Evolutionary conservation across 2,329 filamentous ascomycete genomes (phyloP).

Genomic region (Penicillium sp.): DNA sequence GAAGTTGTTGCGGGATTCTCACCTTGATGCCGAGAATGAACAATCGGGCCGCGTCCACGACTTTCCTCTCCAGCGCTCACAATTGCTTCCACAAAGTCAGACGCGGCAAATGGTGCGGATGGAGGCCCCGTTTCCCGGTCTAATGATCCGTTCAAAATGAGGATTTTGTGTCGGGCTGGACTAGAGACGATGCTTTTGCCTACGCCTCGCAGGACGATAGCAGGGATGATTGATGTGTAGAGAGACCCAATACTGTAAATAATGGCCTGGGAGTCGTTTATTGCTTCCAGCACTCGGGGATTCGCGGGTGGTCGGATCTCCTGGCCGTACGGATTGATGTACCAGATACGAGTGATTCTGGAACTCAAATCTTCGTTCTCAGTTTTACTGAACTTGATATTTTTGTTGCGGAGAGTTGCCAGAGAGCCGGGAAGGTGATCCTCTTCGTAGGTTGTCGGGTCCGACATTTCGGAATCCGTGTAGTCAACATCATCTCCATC

Average conservation of each 20-base stretch:
- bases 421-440: slow-evolving; percentile 62
- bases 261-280: slow-evolving; percentile 64
- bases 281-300: slow-evolving; percentile 69
- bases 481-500: slow-evolving; percentile 35
- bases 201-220: slow-evolving; percentile 72
- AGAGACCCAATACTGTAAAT: slow-evolving; percentile 93
- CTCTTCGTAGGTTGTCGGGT: slow-evolving; percentile 43
- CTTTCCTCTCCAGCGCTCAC: slow-evolving; percentile 71
- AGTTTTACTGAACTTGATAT: slow-evolving; percentile 77
- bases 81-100: slow-evolving; percentile 80
- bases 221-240: slow-evolving; percentile 85
- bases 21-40: slow-evolving; percentile 2
- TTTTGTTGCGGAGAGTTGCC: slow-evolving; percentile 73
- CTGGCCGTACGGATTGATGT: slow-evolving; percentile 98
- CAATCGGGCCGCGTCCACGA: slow-evolving; percentile 43
- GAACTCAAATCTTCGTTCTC: slow-evolving; percentile 76
- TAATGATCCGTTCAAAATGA: slow-evolving; percentile 78
- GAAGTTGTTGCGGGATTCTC: slow-evolving; percentile 4
- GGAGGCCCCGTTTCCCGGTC: slow-evolving; percentile 84
- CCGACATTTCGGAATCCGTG: slow-evolving; percentile 32
- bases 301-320: slow-evolving; percentile 86
- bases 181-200: slow-evolving; percentile 61
- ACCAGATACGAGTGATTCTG: slow-evolving; percentile 82
- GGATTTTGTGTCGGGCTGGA: slow-evolving; percentile 64
- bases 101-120: slow-evolving; percentile 62